Evolutionary conservation across 176 grass and related monocot species (phyloP).

Genomic region (Triticum monococcum): DNA sequence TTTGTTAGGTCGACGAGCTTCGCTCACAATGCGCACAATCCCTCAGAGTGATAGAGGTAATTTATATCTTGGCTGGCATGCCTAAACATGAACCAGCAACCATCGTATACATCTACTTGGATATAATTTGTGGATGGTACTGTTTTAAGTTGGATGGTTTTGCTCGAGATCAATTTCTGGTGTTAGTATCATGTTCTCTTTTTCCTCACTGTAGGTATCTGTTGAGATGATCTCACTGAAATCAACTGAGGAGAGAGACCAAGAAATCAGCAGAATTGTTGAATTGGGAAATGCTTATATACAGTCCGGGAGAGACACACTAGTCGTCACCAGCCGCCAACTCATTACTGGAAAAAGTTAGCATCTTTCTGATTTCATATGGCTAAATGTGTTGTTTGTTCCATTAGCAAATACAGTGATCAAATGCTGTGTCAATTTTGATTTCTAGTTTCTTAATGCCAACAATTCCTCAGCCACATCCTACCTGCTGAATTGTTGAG

Average conservation of each 20-base stretch:
- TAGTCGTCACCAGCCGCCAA: conserved; percentile 81
- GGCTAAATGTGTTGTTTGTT: background rate
- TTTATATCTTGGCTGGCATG: conserved; percentile 26
- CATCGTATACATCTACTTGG: background rate
- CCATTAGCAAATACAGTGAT: background rate
- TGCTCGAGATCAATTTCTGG: conserved; percentile 24
- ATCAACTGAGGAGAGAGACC: conserved; percentile 65
- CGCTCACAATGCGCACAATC: conserved; percentile 49
- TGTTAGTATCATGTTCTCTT: conserved; percentile 26
- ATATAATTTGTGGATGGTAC: conserved; percentile 10
- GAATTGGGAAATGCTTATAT: conserved; percentile 78
- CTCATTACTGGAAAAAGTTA: conserved; percentile 90
- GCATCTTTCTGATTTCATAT: conserved; percentile 24
- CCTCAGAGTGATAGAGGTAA: conserved; percentile 80
- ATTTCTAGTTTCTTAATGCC: conserved; percentile 11
- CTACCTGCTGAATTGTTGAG: background rate
- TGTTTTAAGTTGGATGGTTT: background rate
- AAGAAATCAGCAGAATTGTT: conserved; percentile 72
- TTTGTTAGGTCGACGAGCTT: conserved; percentile 80
- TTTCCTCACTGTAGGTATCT: conserved; percentile 57
- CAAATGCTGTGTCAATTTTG: background rate
- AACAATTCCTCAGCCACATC: conserved; percentile 5
- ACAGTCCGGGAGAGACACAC: conserved; percentile 77
- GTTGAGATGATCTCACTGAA: conserved; percentile 87
- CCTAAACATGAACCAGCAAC: conserved; percentile 19